phyloP scores from a whole-genome alignment of 768 basidiomycete genomes.

The Termitomyces sp. region DNA sequence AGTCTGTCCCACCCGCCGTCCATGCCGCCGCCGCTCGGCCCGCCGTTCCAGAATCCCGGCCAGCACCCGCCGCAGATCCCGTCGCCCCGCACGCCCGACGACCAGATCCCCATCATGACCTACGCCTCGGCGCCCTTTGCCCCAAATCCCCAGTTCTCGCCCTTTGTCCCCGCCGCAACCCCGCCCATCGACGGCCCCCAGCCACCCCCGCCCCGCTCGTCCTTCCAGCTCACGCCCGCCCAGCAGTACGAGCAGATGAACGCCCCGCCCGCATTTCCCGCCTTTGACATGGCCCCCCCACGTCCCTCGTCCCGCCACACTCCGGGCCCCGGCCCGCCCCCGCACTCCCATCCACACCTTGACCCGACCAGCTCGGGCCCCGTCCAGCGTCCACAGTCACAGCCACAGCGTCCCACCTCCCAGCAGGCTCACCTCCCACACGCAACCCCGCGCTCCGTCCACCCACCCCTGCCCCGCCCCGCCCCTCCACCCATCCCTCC shows the following conservation, averaged over 20 bases:
- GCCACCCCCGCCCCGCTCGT: conserved; percentile 31
- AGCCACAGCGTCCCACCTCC: conserved; percentile 25
- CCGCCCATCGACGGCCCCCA: conserved; percentile 34
- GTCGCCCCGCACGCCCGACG: conserved; percentile 41
- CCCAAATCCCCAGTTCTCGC: conserved; percentile 20
- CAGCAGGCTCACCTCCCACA: conserved; percentile 12
- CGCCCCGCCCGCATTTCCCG: conserved; percentile 23
- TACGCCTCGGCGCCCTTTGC: too few species aligned
- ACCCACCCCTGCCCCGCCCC: not conserved
- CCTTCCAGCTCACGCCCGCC: conserved; percentile 55
- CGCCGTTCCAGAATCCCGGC: conserved; percentile 32
- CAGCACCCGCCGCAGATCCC: conserved; percentile 33
- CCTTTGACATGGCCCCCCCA: conserved; percentile 29
- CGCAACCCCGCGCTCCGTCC: too few species aligned
- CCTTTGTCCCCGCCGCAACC: conserved; percentile 41
- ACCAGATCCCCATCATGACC: conserved; percentile 37
- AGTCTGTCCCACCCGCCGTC: conserved; percentile 33
- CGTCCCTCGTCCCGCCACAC: conserved; percentile 37
- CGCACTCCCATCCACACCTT: not conserved
- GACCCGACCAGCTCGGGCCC: too few species aligned
- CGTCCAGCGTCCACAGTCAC: conserved; percentile 55
- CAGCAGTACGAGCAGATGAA: conserved; percentile 60
- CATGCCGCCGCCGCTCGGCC: conserved; percentile 22
- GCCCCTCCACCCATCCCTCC: not conserved
- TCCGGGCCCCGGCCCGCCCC: not conserved